Conservation (phyloP, 2,329 filamentous ascomycete species). For the Colletotrichum caudatum region DNA sequence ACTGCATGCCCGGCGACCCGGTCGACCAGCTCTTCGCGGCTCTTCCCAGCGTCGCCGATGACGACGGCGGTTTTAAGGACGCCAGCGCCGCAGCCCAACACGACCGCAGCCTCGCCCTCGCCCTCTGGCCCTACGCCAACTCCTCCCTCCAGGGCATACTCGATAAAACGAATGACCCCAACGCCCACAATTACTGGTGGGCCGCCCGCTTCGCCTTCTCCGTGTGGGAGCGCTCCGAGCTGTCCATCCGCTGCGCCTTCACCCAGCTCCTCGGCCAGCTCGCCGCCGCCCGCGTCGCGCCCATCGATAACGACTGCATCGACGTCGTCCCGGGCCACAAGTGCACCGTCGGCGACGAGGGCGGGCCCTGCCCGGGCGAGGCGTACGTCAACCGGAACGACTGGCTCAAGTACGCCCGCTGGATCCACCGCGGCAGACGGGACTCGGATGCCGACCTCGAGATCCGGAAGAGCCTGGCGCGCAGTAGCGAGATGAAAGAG, state of each 20-base stretch:
- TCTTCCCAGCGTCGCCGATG: constrained; percentile 18
- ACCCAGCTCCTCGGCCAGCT: constrained; percentile 33
- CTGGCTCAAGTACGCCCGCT: constrained; percentile 32
- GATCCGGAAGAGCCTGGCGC: neutral
- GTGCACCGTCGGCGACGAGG: neutral
- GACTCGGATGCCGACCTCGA: constrained; percentile 19
- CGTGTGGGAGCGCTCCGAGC: constrained; percentile 26
- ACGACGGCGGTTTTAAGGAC: constrained; percentile 14
- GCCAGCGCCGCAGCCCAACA: neutral
- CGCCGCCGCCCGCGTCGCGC: neutral
- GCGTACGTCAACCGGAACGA: constrained; percentile 11
- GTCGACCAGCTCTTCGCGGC: constrained; percentile 28
- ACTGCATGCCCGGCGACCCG: constrained; percentile 29
- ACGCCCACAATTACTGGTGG: constrained; percentile 34
- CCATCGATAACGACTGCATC: neutral
- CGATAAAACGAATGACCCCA: neutral
- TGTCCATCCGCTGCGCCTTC: constrained; percentile 33
- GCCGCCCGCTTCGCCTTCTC: constrained; percentile 34
- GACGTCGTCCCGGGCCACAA: neutral
- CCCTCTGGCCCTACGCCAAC: constrained; percentile 41
- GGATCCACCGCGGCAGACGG: constrained; percentile 31
- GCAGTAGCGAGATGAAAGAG: neutral
- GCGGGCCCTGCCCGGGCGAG: neutral
- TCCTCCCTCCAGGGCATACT: constrained; percentile 29
- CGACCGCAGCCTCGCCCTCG: constrained; percentile 20